Evolutionary conservation across 2,329 filamentous ascomycete genomes (phyloP), one percentile per base, ranked within the genome.

Genomic region (Nannizziopsis barbatae): DNA sequence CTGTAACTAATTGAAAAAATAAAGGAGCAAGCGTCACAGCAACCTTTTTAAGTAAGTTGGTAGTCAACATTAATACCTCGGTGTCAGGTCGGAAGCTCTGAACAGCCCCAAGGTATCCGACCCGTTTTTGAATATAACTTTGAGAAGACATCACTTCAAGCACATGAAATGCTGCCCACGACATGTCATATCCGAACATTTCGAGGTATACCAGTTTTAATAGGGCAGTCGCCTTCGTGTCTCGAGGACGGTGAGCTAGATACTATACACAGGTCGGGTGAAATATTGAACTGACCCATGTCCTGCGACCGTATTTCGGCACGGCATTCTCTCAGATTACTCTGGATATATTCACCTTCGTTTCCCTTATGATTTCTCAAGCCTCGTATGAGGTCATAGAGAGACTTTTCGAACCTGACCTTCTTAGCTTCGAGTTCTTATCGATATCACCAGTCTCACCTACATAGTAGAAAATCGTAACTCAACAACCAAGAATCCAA

Each of bases 101-200:
- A 27, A 95, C 88, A 7, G 92, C 92, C 11, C 85, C 90, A 15
- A 98, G 75, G 65, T 98, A 98, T 50, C 90, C 92, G 39, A 95
- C 87, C 55, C 90, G 79, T 70, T 98, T 98, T 68, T 95, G 90
- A 57, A 88, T 77, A 65, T 94, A 94, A 65, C 95, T 96, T 42
- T 84, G 75, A 35, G 87, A 94, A 33, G 89, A 94, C 92, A 98
- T 98, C 69, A 98, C 92, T 71, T 98, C 92, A 42, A 98, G 81
- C 45, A 96, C 90, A 65, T 98, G 86, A 70, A 98, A 98, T 10
- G 89, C 89, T 3, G 92, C 92, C 92, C 92, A 98, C 2, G 90
- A 95, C 92, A 98, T 98, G 68, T 96, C 92, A 65, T 96, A 86
- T 11, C 92, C 92, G 58, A 96, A 89, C 92, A 98, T 98, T 66